phyloP scores from a whole-genome alignment of 805 yeast genomes.

The Candida nanaspora region DNA sequence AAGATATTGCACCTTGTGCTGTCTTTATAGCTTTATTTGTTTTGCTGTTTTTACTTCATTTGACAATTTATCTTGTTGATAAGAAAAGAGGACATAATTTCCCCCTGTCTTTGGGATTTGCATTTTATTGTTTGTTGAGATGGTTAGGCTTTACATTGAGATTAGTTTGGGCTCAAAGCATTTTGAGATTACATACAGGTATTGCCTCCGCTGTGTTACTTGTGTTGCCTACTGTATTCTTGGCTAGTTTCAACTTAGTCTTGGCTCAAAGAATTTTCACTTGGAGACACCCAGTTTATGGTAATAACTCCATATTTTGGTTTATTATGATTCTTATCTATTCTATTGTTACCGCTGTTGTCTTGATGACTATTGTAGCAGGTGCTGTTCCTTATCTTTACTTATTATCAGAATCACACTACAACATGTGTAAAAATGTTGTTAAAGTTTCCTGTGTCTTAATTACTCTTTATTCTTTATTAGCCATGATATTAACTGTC shows the following conservation, averaged over 20 bases:
- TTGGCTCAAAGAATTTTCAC: constrained; percentile 69
- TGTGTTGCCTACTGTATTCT: constrained; percentile 49
- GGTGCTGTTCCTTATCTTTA: constrained; percentile 54
- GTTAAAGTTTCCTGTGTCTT: constrained; percentile 44
- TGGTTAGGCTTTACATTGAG: constrained; percentile 54
- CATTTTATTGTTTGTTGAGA: constrained; percentile 45
- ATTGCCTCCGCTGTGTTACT: constrained; percentile 50
- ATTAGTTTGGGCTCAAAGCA: constrained; percentile 50
- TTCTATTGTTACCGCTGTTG: constrained; percentile 45
- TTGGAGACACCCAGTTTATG: constrained; percentile 72
- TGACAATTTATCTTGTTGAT: constrained; percentile 40
- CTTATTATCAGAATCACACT: constrained; percentile 38
- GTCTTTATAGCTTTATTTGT: constrained; percentile 48
- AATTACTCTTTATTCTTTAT: constrained; percentile 42
- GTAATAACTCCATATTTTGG: constrained; percentile 47
- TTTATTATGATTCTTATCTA: constrained; percentile 42
- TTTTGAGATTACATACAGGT: constrained; percentile 40
- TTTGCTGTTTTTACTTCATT: constrained; percentile 40
- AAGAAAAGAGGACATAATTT: constrained; percentile 52
- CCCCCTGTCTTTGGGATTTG: constrained; percentile 45
- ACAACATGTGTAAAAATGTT: constrained; percentile 45
- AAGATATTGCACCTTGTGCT: constrained; percentile 55
- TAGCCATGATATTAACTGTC: constrained; percentile 41
- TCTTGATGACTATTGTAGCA: constrained; percentile 64
- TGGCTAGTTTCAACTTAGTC: constrained; percentile 54